These are phyloP conservation scores for Fusarium lyarnte DNA, from an alignment of 2,329 filamentous ascomycete genomes.

Conservation along the genomic window DNA sequence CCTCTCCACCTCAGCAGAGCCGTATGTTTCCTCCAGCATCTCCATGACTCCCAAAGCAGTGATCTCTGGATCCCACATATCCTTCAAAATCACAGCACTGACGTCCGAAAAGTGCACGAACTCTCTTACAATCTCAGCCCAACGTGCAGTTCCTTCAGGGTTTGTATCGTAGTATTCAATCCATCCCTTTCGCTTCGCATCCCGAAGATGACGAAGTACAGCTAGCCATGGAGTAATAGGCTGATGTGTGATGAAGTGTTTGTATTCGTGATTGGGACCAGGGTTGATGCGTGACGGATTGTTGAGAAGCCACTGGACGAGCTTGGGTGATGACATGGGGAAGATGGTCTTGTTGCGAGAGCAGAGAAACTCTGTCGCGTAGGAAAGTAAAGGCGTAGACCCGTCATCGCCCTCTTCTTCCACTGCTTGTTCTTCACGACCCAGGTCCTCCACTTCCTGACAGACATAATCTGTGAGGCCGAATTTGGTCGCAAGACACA, in stretches of 20 bases:
- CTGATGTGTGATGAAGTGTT: conserved; percentile 2
- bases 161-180: conserved; percentile 6
- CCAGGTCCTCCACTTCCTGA: background rate
- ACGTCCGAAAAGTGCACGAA: background rate
- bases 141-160: conserved; percentile 1
- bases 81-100: background rate
- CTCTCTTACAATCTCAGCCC: background rate
- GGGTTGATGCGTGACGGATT: background rate
- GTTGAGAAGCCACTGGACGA: background rate
- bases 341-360: conserved; percentile 16
- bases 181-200: conserved; percentile 9
- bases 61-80: conserved; percentile 12
- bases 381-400: background rate
- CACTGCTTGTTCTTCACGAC: too few relatives aligned
- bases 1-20: background rate
- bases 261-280: conserved; percentile 1
- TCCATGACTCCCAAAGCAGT: background rate
- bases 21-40: conserved; percentile 4
- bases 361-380: conserved; percentile 12
- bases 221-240: background rate
- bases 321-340: background rate
- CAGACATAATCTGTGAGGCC: background rate
- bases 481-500: conserved; percentile 10
- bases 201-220: conserved; percentile 10
- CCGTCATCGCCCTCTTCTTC: background rate